Evolutionary conservation across 202 grass and related monocot genomes (phyloP).

Genomic region (Elaeis oleifera): DNA sequence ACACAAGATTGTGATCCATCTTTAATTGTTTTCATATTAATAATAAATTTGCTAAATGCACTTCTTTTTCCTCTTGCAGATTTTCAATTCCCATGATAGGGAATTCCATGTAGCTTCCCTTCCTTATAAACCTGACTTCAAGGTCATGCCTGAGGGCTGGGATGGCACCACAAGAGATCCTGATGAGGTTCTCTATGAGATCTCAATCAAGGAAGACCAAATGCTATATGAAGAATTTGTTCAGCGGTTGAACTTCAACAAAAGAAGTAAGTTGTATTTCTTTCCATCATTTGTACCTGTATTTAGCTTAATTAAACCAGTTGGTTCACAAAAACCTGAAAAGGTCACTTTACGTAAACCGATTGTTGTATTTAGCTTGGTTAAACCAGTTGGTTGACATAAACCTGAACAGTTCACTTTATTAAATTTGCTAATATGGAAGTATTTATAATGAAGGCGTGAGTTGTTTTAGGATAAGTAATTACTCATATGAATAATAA

Average conservation of each 20-base stretch:
- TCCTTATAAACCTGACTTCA: conserved; percentile 98
- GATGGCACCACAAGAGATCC: conserved; percentile 81
- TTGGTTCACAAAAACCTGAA: too few species aligned
- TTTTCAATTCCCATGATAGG: conserved; percentile 86
- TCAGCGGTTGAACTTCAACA: conserved; percentile 78
- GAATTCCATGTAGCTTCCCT: conserved; percentile 97
- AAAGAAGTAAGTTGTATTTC: conserved; percentile 52
- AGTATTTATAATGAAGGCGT: too few species aligned
- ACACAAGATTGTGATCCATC: too few species aligned
- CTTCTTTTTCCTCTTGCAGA: conserved; percentile 21
- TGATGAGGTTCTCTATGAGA: conserved; percentile 95
- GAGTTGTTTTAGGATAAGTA: too few species aligned
- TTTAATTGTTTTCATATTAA: conserved; percentile 5
- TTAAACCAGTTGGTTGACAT: too few species aligned
- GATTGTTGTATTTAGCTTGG: too few species aligned
- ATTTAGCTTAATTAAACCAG: too few species aligned
- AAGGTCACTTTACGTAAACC: too few species aligned
- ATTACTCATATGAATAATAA: too few species aligned
- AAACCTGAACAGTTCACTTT: too few species aligned
- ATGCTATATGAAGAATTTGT: conserved; percentile 97
- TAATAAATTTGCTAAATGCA: background rate
- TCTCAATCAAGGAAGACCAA: conserved; percentile 85
- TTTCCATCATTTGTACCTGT: too few species aligned
- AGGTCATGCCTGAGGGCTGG: conserved; percentile 97
- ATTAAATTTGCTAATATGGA: too few species aligned